A percentile compares a stretch with the other conserved stretches of the same genome.
phyloP scores from a whole-genome alignment of 2,329 filamentous ascomycete genomes.

The Calcarisporium arbuscula region DNA sequence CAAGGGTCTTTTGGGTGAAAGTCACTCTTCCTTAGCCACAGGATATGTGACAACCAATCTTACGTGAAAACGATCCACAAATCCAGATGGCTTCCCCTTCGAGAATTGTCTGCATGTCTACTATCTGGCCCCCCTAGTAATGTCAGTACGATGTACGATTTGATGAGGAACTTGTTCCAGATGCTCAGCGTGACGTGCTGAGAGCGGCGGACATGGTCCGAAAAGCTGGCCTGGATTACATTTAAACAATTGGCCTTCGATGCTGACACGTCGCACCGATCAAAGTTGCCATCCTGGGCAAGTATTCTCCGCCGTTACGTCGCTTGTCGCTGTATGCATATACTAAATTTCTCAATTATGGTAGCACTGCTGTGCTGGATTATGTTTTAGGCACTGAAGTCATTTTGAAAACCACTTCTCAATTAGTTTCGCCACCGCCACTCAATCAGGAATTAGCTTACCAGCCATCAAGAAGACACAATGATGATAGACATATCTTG shows the following conservation, averaged over 20 bases:
- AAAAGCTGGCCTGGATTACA: conserved; percentile 69
- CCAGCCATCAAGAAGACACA: conserved; percentile 77
- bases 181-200: conserved; percentile 38
- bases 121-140: conserved; percentile 56
- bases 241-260: conserved; percentile 73
- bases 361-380: too few relatives aligned
- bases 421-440: conserved; percentile 66
- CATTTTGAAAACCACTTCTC: conserved; percentile 65
- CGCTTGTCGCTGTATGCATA: too few relatives aligned
- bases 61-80: conserved; percentile 87
- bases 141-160: conserved; percentile 68
- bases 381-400: conserved; percentile 84
- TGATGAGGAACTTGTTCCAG: conserved; percentile 55
- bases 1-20: conserved; percentile 78
- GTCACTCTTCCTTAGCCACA: conserved; percentile 82
- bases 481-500: conserved; percentile 95
- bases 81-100: conserved; percentile 74
- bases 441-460: conserved; percentile 81
- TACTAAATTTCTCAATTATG: too few relatives aligned
- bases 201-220: conserved; percentile 79
- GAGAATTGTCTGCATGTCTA: conserved; percentile 70
- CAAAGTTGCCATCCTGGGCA: conserved; percentile 72
- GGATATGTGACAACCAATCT: conserved; percentile 86
- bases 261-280: conserved; percentile 75
- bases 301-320: conserved; percentile 78